These are phyloP conservation scores for Globisporangium lucens DNA, from an alignment of 352 stramenopile species.

Conservation along the genomic window DNA sequence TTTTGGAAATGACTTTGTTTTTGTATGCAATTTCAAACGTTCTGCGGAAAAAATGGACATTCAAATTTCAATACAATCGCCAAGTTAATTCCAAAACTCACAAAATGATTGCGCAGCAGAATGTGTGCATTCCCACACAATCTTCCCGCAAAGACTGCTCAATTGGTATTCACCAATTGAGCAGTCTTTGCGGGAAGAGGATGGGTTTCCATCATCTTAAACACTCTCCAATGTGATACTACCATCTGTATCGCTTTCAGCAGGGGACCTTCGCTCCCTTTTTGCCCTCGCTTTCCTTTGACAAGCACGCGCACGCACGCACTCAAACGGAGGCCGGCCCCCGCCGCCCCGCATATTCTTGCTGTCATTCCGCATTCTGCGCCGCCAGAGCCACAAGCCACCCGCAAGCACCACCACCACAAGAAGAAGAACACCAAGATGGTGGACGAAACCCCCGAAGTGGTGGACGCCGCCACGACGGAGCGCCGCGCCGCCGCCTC, in stretches of 20 bases:
- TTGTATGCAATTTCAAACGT: too few relatives aligned
- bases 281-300: not conserved
- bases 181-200: too few relatives aligned
- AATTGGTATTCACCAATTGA: too few relatives aligned
- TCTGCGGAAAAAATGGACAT: too few relatives aligned
- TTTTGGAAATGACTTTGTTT: too few relatives aligned
- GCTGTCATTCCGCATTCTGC: constrained; percentile 11
- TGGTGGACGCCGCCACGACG: constrained; percentile 20
- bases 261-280: not conserved
- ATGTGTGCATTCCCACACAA: too few relatives aligned
- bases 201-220: too few relatives aligned
- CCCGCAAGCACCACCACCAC: not conserved
- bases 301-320: not conserved
- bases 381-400: not conserved
- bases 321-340: not conserved
- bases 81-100: too few relatives aligned
- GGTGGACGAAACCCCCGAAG: constrained; percentile 24
- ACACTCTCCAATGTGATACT: not conserved
- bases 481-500: constrained; percentile 21
- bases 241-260: not conserved
- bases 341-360: not conserved
- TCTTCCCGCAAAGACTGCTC: too few relatives aligned
- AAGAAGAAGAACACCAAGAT: constrained; percentile 5
- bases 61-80: too few relatives aligned
- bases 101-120: too few relatives aligned